Conservation (phyloP, 23 red algal genomes). For the Chondrus crispus region DNA sequence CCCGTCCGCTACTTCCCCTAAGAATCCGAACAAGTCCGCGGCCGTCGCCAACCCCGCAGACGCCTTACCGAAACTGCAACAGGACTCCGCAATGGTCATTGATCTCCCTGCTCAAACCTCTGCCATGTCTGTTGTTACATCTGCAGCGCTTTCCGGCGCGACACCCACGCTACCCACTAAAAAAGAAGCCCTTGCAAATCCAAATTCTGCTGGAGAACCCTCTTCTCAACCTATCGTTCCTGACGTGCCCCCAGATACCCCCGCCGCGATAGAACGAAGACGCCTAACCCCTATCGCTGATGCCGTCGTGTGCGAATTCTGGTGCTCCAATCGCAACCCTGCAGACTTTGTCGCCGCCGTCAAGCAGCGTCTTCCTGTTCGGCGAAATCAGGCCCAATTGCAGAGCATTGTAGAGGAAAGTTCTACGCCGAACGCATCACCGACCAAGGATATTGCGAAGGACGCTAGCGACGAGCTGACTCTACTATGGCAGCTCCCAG, state of each 20-base stretch:
- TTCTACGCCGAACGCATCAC: not conserved
- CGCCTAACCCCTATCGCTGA: not conserved
- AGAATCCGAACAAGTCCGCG: not conserved
- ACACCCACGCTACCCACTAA: not conserved
- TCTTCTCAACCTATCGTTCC: not conserved
- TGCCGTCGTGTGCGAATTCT: not conserved
- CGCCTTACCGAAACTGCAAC: not conserved
- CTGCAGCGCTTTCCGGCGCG: not conserved
- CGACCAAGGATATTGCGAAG: not conserved
- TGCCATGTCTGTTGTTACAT: not conserved
- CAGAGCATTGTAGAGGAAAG: not conserved
- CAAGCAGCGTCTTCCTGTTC: not conserved
- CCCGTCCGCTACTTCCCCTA: not conserved
- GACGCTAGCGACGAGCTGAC: not conserved
- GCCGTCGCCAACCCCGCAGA: not conserved
- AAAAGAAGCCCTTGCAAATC: not conserved
- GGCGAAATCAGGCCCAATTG: not conserved
- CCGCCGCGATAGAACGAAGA: not conserved
- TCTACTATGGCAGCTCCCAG: constrained; percentile 10
- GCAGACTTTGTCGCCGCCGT: not conserved
- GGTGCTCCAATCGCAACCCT: not conserved
- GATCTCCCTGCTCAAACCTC: not conserved
- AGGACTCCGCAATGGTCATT: not conserved
- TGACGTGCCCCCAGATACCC: not conserved
- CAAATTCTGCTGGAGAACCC: not conserved